phyloP scores from a whole-genome alignment of 257 asterid species.

The Rauvolfia tetraphylla region DNA sequence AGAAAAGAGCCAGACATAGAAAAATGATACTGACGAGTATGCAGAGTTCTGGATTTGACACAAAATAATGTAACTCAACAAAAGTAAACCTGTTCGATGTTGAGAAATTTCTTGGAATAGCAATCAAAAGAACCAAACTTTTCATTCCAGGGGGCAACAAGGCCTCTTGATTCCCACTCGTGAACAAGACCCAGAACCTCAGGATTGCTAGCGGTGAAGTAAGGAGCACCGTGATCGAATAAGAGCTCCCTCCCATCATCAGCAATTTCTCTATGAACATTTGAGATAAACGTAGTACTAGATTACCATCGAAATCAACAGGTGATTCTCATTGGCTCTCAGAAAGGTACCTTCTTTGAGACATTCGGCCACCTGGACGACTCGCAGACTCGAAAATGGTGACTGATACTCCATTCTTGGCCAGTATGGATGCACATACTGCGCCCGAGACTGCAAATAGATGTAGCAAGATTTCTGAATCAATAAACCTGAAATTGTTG shows the following conservation, averaged over 20 bases:
- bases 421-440: slow-evolving; percentile 76
- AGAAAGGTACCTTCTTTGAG: slow-evolving; percentile 61
- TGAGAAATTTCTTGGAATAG: slow-evolving; percentile 46
- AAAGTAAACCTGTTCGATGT: slow-evolving; percentile 46
- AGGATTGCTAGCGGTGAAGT: slow-evolving; percentile 48
- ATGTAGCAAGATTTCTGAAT: not conserved
- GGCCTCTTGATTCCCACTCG: slow-evolving; percentile 78
- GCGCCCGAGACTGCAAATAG: slow-evolving; percentile 77
- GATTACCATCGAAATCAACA: not conserved
- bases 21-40: not conserved
- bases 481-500: not conserved
- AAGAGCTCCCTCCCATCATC: slow-evolving; percentile 79
- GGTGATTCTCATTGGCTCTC: not conserved
- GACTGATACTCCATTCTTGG: slow-evolving; percentile 73
- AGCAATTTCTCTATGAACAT: slow-evolving; percentile 42
- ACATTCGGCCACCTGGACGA: slow-evolving; percentile 98
- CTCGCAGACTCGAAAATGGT: slow-evolving; percentile 80
- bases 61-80: not conserved
- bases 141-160: slow-evolving; percentile 77
- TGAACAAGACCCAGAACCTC: slow-evolving; percentile 60
- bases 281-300: not conserved
- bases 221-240: slow-evolving; percentile 90
- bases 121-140: slow-evolving; percentile 78
- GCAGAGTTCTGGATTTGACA: not conserved
- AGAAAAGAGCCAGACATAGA: not conserved